A percentile compares a stretch with the other conserved stretches of the same genome.
Evolutionary conservation across 306 rosid genomes (phyloP).

Genomic region (Erythrophleum fordii): DNA sequence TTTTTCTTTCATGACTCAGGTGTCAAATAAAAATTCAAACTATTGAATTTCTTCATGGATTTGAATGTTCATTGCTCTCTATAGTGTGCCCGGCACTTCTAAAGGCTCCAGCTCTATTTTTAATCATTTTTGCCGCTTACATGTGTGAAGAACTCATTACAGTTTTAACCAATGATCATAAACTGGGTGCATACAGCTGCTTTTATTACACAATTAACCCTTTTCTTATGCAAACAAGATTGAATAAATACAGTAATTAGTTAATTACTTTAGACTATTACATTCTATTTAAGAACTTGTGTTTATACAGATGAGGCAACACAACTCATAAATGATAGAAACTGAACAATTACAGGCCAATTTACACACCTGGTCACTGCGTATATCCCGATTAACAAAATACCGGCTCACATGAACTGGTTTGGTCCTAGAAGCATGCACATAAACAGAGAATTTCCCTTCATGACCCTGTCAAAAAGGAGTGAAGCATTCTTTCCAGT

Average conservation of each 20-base stretch:
- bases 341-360: constrained; percentile 30
- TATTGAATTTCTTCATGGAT: not conserved
- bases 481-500: constrained; percentile 35
- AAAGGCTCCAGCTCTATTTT: not conserved
- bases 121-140: not conserved
- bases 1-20: not conserved
- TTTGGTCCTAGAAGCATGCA: constrained; percentile 87
- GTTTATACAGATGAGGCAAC: not conserved
- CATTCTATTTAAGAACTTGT: not conserved
- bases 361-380: constrained; percentile 77
- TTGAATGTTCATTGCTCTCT: not conserved
- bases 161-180: not conserved
- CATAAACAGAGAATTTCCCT: constrained; percentile 91
- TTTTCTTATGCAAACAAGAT: not conserved
- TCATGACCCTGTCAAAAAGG: constrained; percentile 89
- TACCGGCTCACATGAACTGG: constrained; percentile 89
- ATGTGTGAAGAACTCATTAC: not conserved
- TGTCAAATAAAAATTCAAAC: not conserved
- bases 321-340: constrained; percentile 13
- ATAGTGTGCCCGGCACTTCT: not conserved
- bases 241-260: not conserved
- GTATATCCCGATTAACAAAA: constrained; percentile 77
- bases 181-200: not conserved
- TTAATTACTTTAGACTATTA: not conserved
- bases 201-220: not conserved